Base-by-base conservation (phyloP, 83 land plant genomes). In the Picea abies region DNA sequence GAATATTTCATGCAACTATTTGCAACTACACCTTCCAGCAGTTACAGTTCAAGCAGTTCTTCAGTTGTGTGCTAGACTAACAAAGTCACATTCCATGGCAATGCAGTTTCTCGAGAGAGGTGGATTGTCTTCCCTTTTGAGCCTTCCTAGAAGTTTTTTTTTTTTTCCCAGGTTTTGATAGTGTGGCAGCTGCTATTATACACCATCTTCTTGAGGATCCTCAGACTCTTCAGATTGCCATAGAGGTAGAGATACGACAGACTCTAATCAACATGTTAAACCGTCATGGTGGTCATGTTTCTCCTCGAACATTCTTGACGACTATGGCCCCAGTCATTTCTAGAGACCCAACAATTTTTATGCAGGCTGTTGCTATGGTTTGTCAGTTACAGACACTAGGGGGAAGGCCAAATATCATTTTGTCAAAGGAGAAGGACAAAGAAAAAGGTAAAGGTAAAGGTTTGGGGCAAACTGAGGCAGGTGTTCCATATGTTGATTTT, bases 181-280 rank as follows among this genome's bases (percentile, higher is more conserved):
- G 83, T 78, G 89, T 98, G 69, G 98, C 96, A 22, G 90, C 96
- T 85, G 92, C 92, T 76, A 98, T 96, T 17, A 87, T 96, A 5
- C 88, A 97, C 8, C 99, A 98, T 79, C 91, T 98, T 41, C 92
- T 98, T 69, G 99, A 98, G 88, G 99, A 98, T 87, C 98, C 97
- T 56, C 98, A 94, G 63, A 98, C 99, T 6, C 86, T 98, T 35
- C 99, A 94, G 69, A 87, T 87, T 83, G 99, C 99, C 15, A 98
- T 98, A 98, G 99, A 98, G 82, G 84, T 88, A 73, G 99, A 98
- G 84, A 98, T 98, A 83, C 85, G 97, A 20, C 98, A 96, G 58
- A 88, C 89, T 63, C 80, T 98, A 52, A 83, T 83, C 41, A 86
- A 90, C 41, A 71, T 83, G 20, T 78, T 70, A 25, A 88, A 82